phyloP scores from a whole-genome alignment of 2,329 filamentous ascomycete species.

The Cadophora sp. region DNA sequence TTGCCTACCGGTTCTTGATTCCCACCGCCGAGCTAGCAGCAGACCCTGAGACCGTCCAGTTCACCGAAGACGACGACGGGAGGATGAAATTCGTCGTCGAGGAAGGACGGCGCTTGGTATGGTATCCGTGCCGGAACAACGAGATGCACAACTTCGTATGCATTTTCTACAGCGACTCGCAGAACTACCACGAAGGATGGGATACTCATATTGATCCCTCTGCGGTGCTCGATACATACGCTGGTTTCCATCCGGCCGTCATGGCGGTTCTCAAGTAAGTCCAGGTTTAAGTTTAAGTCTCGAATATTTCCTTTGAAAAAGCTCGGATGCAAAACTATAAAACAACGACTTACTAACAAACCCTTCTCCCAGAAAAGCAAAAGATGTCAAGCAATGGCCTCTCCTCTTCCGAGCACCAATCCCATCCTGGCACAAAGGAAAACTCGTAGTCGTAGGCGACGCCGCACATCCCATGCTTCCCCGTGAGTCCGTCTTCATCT shows the following conservation, averaged over 20 bases:
- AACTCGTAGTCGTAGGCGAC: conserved; percentile 66
- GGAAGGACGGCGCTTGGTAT: conserved; percentile 52
- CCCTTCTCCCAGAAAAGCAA: conserved; percentile 57
- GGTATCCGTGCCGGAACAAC: conserved; percentile 56
- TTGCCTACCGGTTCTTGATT: conserved; percentile 43
- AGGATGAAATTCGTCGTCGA: conserved; percentile 41
- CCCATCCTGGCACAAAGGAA: conserved; percentile 57
- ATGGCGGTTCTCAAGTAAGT: conserved; percentile 52
- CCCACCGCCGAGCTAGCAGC: conserved; percentile 41
- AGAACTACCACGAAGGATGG: conserved; percentile 44
- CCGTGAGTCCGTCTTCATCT: conserved; percentile 45
- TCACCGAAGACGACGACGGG: conserved; percentile 41
- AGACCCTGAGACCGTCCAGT: conserved; percentile 43
- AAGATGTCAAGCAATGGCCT: conserved; percentile 43
- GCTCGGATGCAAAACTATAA: not conserved
- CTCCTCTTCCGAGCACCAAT: conserved; percentile 58
- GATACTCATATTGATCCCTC: conserved; percentile 48
- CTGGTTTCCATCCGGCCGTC: conserved; percentile 53
- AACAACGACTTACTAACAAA: conserved; percentile 52
- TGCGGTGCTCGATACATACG: conserved; percentile 49
- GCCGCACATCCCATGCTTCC: conserved; percentile 73
- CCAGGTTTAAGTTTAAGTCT: conserved; percentile 48
- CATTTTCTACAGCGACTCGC: conserved; percentile 57
- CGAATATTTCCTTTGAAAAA: not conserved
- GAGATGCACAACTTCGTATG: conserved; percentile 56